Evolutionary conservation across 2,329 filamentous ascomycete genomes (phyloP).

Genomic region (Didymella arachidicola): DNA sequence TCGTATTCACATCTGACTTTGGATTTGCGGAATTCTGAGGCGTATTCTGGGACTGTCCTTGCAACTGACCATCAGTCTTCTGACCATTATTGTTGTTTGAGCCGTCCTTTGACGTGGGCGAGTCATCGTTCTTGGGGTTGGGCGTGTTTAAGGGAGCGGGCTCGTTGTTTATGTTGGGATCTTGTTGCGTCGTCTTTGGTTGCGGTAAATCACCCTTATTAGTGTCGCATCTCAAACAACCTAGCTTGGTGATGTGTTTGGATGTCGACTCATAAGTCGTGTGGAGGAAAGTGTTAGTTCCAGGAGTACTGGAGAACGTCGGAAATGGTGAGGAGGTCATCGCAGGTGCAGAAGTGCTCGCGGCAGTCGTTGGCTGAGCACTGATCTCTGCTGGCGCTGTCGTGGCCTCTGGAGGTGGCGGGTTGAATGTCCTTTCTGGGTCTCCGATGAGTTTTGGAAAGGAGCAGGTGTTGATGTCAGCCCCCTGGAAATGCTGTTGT

Average conservation of each 20-base stretch:
- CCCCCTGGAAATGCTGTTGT: constrained; percentile 31
- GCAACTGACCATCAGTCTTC: constrained; percentile 12
- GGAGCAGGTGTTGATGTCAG: constrained; percentile 43
- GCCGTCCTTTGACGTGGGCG: constrained; percentile 8
- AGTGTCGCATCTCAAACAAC: constrained; percentile 35
- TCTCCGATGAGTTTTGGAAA: constrained; percentile 2
- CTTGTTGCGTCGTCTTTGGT: constrained; percentile 7
- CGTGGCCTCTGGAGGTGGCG: constrained; percentile 1
- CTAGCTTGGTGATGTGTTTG: constrained; percentile 37
- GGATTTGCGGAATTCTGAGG: background rate
- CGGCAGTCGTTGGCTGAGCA: background rate
- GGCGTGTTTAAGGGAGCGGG: constrained; percentile 4
- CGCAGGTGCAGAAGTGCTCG: constrained; percentile 1
- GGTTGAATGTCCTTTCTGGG: constrained; percentile 8
- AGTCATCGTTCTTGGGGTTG: constrained; percentile 7
- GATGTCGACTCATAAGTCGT: constrained; percentile 38
- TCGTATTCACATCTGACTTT: constrained; percentile 9
- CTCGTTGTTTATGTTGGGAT: constrained; percentile 13
- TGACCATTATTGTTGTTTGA: constrained; percentile 4
- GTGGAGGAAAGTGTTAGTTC: constrained; percentile 37
- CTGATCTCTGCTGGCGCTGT: constrained; percentile 3
- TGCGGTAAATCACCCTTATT: constrained; percentile 10
- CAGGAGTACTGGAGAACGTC: constrained; percentile 16
- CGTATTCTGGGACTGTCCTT: constrained; percentile 11
- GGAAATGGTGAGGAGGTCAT: background rate